phyloP scores from a whole-genome alignment of 1,284 basidiomycete species.

The Ganoderma multipileum region DNA sequence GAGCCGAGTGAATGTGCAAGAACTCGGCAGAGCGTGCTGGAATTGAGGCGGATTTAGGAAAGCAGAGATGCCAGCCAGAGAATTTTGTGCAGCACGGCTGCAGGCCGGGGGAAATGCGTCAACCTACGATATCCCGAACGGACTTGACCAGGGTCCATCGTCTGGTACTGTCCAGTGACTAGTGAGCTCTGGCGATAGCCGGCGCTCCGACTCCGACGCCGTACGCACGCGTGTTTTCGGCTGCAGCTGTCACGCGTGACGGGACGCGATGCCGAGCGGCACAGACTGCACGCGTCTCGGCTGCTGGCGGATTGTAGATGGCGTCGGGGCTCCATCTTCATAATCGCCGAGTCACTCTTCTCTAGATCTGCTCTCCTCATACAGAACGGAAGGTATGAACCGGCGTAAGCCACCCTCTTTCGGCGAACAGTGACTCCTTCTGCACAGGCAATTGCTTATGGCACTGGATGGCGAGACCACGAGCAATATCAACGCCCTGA shows the following conservation, averaged over 20 bases:
- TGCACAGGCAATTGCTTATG: not conserved
- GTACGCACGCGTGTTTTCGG: no score
- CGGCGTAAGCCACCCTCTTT: not conserved
- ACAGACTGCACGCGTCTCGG: not conserved
- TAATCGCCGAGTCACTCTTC: not conserved
- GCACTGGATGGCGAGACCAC: not conserved
- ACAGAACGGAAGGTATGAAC: not conserved
- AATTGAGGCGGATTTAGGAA: not conserved
- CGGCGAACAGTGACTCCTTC: not conserved
- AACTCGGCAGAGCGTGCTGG: not conserved
- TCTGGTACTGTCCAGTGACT: no score
- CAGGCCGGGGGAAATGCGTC: slow-evolving; percentile 11
- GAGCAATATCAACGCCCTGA: not conserved
- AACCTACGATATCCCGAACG: not conserved
- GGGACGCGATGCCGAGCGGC: slow-evolving; percentile 1
- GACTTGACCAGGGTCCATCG: no score
- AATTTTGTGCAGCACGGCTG: not conserved
- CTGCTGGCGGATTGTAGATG: not conserved
- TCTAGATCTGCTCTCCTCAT: not conserved
- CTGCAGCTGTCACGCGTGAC: slow-evolving; percentile 8
- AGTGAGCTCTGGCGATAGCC: no score
- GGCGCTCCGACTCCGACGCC: no score
- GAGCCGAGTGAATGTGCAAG: not conserved
- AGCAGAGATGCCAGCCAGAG: not conserved
- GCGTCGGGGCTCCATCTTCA: not conserved